Evolutionary conservation across 2,329 filamentous ascomycete genomes (phyloP).

Genomic region (Lachnellula cervina): DNA sequence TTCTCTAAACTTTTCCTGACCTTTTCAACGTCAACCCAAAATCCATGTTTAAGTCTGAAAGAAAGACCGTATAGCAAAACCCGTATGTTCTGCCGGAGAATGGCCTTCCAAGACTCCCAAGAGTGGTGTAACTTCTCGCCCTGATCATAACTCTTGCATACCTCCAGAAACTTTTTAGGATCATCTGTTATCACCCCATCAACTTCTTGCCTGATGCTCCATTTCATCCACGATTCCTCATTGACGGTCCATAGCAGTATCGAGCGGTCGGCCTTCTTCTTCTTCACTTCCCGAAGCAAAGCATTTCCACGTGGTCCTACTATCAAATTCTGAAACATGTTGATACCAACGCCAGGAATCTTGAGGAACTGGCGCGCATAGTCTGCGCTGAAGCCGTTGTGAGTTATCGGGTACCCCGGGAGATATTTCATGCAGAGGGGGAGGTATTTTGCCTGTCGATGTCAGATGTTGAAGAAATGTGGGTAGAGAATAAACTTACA

Average conservation of each 20-base stretch:
- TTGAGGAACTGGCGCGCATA: slow-evolving; percentile 67
- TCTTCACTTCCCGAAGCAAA: slow-evolving; percentile 59
- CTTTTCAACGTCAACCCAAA: not conserved
- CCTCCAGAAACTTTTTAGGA: slow-evolving; percentile 60
- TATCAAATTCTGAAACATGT: slow-evolving; percentile 65
- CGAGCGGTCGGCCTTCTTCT: slow-evolving; percentile 46
- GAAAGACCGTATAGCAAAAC: not conserved
- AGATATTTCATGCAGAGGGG: slow-evolving; percentile 57
- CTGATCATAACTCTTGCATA: slow-evolving; percentile 40
- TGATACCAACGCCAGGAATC: slow-evolving; percentile 68
- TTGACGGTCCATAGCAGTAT: slow-evolving; percentile 88
- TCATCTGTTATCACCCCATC: slow-evolving; percentile 88
- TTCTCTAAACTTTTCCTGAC: not conserved
- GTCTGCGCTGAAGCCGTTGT: slow-evolving; percentile 57
- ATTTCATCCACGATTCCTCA: slow-evolving; percentile 71
- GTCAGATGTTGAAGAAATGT: slow-evolving; percentile 1
- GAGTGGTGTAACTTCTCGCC: not conserved
- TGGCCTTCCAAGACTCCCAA: not conserved
- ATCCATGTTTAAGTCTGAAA: not conserved
- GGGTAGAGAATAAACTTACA: slow-evolving; percentile 36
- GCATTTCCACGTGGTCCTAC: slow-evolving; percentile 60
- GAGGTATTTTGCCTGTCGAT: slow-evolving; percentile 58
- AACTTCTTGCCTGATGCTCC: slow-evolving; percentile 61
- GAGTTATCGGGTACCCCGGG: slow-evolving; percentile 56
- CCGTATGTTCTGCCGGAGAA: not conserved